Base-by-base conservation (phyloP, 768 basidiomycete species). In the Gelatoporia subvermispora region DNA sequence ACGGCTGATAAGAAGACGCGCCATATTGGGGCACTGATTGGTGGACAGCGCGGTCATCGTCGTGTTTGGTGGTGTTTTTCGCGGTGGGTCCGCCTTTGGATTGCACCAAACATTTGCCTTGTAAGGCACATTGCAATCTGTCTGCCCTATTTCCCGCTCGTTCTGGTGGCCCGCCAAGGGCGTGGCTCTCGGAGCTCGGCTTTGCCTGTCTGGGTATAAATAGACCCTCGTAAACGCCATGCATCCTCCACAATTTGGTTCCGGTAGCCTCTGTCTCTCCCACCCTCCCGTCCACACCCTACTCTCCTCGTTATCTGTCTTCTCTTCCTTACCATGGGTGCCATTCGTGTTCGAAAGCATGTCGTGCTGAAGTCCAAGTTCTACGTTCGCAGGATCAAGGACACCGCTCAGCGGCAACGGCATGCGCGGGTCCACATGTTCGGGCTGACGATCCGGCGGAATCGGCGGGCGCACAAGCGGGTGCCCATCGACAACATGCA, bases 31-130 rank as follows among this genome's bases (percentile, higher is more conserved):
- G 7, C 5, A 31, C 7, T 7, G 28, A 31, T 5, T 13, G 28
- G 13, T 31, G 28, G 28, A 7, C 28, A 31, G 13, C 5, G 28
- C 5, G 28, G 28, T 5, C 28, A 31, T 7, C 35, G 21, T 17
- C 21, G 23, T 54, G 45, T 54, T 54, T 50, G 42, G 35, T 28
- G 28, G 15, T 54, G 28, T 42, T 54, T 50, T 45, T 24, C 35
- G 43, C 35, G 34, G 47, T 54, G 49, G 53, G 48, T 50, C 40
- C 46, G 47, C n/a, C 39, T 54, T 54, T 54, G 53, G 41, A 43
- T 23, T 15, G 38, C 7, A 22, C 37, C 49, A 46, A 50, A 54
- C 49, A 54, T 43, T 18, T 50, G 15, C 53, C 53, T 28, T 38
- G 42, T 23, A n/a, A 45, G 47, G 53, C 49, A 54, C 21, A 37